phyloP scores from a whole-genome alignment of 2,329 filamentous ascomycete genomes.

The Xylariaceae sp. region DNA sequence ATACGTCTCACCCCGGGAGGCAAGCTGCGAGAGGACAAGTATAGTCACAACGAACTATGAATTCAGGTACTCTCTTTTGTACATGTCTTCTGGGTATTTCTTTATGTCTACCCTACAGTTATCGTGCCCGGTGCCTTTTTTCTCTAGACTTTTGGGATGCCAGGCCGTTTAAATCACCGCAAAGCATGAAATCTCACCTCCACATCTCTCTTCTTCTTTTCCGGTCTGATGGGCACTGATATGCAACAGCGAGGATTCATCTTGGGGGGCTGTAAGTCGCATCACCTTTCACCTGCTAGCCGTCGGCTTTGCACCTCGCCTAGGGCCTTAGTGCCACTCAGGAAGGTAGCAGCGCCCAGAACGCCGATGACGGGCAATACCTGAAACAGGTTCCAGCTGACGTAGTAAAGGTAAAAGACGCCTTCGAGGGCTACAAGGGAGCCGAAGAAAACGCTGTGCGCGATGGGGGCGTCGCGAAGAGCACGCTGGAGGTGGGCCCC shows the following conservation, averaged over 20 bases:
- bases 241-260: background rate
- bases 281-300: slow-evolving; percentile 68
- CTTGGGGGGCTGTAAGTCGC: background rate
- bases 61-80: no score
- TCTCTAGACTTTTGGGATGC: no score
- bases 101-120: no score
- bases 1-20: no score
- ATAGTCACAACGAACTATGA: no score
- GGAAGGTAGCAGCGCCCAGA: slow-evolving; percentile 73
- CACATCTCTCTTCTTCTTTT: no score
- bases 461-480: slow-evolving; percentile 74
- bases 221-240: background rate
- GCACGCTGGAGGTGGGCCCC: slow-evolving; percentile 78
- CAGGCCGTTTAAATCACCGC: background rate
- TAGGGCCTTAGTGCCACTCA: slow-evolving; percentile 88
- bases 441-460: slow-evolving; percentile 84
- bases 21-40: no score
- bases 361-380: slow-evolving; percentile 74
- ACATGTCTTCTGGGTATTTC: no score
- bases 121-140: no score
- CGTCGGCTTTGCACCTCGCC: slow-evolving; percentile 91
- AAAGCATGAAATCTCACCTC: background rate
- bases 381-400: slow-evolving; percentile 89
- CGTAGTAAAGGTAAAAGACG: slow-evolving; percentile 95
- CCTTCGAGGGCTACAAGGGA: slow-evolving; percentile 88